phyloP scores from a whole-genome alignment of 2,329 filamentous ascomycete genomes.

The Penicillium griseofulvum region DNA sequence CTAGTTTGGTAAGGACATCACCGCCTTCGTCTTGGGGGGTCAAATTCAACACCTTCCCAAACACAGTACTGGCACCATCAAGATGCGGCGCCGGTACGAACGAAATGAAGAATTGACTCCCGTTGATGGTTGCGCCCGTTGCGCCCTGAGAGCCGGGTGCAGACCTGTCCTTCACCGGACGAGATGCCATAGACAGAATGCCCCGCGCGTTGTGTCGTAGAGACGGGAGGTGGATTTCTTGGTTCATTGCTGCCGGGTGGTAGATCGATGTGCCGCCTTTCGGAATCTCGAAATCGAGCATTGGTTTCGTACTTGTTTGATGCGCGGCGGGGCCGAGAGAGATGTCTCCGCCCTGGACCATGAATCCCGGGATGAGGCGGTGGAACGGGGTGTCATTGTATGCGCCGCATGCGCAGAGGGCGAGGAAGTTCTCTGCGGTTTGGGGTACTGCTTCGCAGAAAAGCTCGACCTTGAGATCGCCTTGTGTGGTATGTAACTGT shows the following conservation, averaged over 20 bases:
- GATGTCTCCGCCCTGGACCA: conserved; percentile 61
- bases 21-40: conserved; percentile 45
- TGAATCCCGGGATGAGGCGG: conserved; percentile 62
- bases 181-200: conserved; percentile 60
- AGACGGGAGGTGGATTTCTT: conserved; percentile 59
- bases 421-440: conserved; percentile 77
- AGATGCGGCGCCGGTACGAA: conserved; percentile 62
- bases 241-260: conserved; percentile 53
- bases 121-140: conserved; percentile 47
- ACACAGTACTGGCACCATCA: conserved; percentile 66
- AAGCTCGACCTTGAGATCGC: conserved; percentile 90
- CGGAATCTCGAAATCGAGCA: conserved; percentile 48
- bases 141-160: conserved; percentile 48
- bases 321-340: conserved; percentile 47
- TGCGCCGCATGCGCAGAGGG: conserved; percentile 60
- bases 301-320: conserved; percentile 38
- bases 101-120: conserved; percentile 64
- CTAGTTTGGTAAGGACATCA: conserved; percentile 50
- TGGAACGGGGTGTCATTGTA: conserved; percentile 64
- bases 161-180: conserved; percentile 43
- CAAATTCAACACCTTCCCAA: conserved; percentile 57
- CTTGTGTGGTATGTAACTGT: conserved; percentile 77
- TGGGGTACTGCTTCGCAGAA: conserved; percentile 95
- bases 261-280: conserved; percentile 59
- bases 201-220: conserved; percentile 58